These are phyloP conservation scores for Citrullus amarus DNA, from an alignment of 306 rosid species.

Conservation along the genomic window DNA sequence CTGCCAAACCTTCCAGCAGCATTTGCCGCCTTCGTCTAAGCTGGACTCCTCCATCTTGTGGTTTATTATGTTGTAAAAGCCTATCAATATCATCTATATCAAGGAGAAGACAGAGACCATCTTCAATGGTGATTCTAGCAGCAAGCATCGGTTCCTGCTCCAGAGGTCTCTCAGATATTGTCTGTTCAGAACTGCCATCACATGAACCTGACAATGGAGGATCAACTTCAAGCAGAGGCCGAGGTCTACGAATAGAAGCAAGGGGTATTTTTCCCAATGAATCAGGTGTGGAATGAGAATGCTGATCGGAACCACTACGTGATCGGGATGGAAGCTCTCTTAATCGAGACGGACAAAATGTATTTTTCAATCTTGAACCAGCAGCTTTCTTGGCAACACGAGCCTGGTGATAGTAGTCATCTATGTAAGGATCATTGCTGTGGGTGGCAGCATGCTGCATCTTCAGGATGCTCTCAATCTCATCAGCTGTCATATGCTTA, in stretches of 20 bases:
- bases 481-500: slow-evolving; percentile 84
- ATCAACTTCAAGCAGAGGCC: slow-evolving; percentile 97
- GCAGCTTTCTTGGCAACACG: slow-evolving; percentile 68
- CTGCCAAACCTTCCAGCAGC: slow-evolving; percentile 66
- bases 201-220: slow-evolving; percentile 52
- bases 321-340: slow-evolving; percentile 75
- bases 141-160: slow-evolving; percentile 98
- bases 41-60: slow-evolving; percentile 65
- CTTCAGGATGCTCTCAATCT: slow-evolving; percentile 75
- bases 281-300: slow-evolving; percentile 92
- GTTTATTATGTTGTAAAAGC: slow-evolving; percentile 69
- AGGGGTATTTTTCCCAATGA: slow-evolving; percentile 94
- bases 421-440: slow-evolving; percentile 93
- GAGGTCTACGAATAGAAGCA: slow-evolving; percentile 95
- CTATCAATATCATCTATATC: slow-evolving; percentile 97
- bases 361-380: slow-evolving; percentile 66
- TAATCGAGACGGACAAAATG: slow-evolving; percentile 71
- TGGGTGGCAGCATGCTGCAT: slow-evolving; percentile 97
- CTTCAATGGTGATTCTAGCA: slow-evolving; percentile 84
- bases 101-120: slow-evolving; percentile 87
- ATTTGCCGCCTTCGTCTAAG: slow-evolving; percentile 57
- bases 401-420: slow-evolving; percentile 94
- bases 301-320: slow-evolving; percentile 72
- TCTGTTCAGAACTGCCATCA: slow-evolving; percentile 51
- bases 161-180: slow-evolving; percentile 69